These are phyloP conservation scores for Leishmania martiniquensis DNA, from an alignment of 208 protist species.

Conservation along the genomic window DNA sequence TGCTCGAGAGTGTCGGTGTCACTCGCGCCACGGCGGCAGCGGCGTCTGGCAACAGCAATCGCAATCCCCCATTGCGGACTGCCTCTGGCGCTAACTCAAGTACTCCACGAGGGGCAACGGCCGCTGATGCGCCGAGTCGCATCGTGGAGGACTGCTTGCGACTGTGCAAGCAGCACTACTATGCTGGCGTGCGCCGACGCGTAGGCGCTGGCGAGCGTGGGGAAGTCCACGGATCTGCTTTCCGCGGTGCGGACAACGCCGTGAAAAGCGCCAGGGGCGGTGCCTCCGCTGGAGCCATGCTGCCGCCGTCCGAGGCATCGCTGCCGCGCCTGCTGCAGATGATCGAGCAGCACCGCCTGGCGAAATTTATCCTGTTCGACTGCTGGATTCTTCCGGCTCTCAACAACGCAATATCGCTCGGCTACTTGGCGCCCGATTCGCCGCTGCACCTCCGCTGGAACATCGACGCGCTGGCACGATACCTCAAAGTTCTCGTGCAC, in stretches of 20 bases:
- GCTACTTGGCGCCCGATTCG: slow-evolving; percentile 66
- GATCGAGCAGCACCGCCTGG: slow-evolving; percentile 77
- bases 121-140: slow-evolving; percentile 9
- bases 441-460: slow-evolving; percentile 88
- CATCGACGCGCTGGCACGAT: slow-evolving; percentile 87
- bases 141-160: slow-evolving; percentile 26
- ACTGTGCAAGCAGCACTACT: slow-evolving; percentile 35
- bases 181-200: slow-evolving; percentile 16
- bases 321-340: slow-evolving; percentile 59
- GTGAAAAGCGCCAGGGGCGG: slow-evolving; percentile 22
- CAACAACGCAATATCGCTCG: slow-evolving; percentile 73
- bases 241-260: not conserved
- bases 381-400: slow-evolving; percentile 86
- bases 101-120: not conserved
- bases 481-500: slow-evolving; percentile 88
- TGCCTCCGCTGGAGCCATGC: slow-evolving; percentile 20
- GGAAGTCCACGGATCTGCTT: not conserved
- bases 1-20: slow-evolving; percentile 40
- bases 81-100: not conserved
- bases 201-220: not conserved
- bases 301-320: slow-evolving; percentile 23
- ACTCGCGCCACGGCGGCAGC: not conserved
- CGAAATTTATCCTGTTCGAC: slow-evolving; percentile 90
- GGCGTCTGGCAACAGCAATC: slow-evolving; percentile 1
- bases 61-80: not conserved